Evolutionary conservation across 2,329 filamentous ascomycete species (phyloP), one percentile per base, ranked within the genome.

Genomic region (Colletotrichum salicis): DNA sequence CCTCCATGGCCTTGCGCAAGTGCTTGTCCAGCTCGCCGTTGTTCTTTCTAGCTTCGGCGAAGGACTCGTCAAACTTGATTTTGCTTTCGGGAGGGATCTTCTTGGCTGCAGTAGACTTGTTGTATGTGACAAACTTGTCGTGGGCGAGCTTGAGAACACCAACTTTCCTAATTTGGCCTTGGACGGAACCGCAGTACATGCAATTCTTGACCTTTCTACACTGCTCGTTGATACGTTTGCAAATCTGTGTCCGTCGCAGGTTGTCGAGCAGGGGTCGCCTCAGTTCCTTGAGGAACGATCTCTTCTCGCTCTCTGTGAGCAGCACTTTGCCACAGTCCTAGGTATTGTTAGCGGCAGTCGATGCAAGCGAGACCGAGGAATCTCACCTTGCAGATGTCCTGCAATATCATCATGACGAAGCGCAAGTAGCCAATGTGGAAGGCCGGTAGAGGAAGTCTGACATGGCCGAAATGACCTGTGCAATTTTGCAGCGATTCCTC

Each of bases 361-460:
- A 54, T 13, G 8, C 15, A 22, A 12, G 13, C 33, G 27, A 24
- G 24, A 51, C 24, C 3, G 11, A 7, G 13, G 22, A n/a, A n/a
- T 60, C 79, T 55, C 79, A 88, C 83, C 79, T 97, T 99, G 91
- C 96, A 99, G 75, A 99, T 97, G 78, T 96, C 93, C 80, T 98
- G 95, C 29, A 99, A 87, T 67, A 97, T 95, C 56, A 92, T 92
- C 79, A 97, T 96, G 74, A 96, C 94, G 80, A 97, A 95, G 80
- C 95, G 96, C 77, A 99, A 89, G 80, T 98, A 99, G 48, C 96
- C 96, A 75, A 98, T 95, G 80, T 99, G 96, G 79, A 98, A 98
- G 55, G 93, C 94, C 4, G 96, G 96, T 63, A 99, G 86, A 1
- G 96, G 94, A 15, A 99, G 89, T 78, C 94, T 91, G 77, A 99